Evolutionary conservation across 495 filamentous ascomycete genomes (phyloP).

Genomic region (Cercophora newfieldiana): DNA sequence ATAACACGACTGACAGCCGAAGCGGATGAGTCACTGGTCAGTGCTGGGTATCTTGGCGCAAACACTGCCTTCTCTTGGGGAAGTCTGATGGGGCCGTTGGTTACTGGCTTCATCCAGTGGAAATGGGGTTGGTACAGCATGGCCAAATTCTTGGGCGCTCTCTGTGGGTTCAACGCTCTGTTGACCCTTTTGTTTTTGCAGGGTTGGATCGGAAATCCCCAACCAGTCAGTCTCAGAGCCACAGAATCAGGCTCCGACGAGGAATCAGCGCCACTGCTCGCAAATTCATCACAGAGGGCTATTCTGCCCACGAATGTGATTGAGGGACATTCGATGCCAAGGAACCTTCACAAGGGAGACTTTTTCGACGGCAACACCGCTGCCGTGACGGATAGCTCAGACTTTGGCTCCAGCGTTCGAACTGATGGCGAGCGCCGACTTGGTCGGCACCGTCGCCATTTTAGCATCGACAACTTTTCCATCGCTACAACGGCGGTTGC

Average conservation of each 20-base stretch:
- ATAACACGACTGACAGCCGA: constrained; percentile 14
- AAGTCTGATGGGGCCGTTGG: constrained; percentile 28
- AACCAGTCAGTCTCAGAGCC: neutral
- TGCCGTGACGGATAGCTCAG: neutral
- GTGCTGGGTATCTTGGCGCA: constrained; percentile 14
- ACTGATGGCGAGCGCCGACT: constrained; percentile 7
- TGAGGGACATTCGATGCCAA: neutral
- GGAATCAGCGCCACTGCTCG: constrained; percentile 30
- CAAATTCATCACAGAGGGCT: neutral
- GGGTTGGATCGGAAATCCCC: constrained; percentile 28
- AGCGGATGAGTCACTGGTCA: neutral
- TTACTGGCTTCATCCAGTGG: constrained; percentile 24
- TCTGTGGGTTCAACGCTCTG: constrained; percentile 21
- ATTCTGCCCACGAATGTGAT: neutral
- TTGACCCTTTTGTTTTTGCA: constrained; percentile 28
- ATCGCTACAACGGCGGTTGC: constrained; percentile 24
- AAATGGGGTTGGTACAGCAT: constrained; percentile 28
- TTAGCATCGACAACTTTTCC: constrained; percentile 35
- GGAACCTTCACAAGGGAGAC: neutral
- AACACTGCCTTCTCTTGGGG: constrained; percentile 31
- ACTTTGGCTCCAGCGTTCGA: constrained; percentile 9
- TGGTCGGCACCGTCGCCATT: constrained; percentile 28
- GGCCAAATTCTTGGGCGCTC: constrained; percentile 18
- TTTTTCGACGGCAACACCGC: neutral
- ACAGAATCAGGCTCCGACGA: constrained; percentile 17